These are phyloP conservation scores for Zygoascus ofunaensis DNA, from an alignment of 805 yeast species.

Conservation along the genomic window DNA sequence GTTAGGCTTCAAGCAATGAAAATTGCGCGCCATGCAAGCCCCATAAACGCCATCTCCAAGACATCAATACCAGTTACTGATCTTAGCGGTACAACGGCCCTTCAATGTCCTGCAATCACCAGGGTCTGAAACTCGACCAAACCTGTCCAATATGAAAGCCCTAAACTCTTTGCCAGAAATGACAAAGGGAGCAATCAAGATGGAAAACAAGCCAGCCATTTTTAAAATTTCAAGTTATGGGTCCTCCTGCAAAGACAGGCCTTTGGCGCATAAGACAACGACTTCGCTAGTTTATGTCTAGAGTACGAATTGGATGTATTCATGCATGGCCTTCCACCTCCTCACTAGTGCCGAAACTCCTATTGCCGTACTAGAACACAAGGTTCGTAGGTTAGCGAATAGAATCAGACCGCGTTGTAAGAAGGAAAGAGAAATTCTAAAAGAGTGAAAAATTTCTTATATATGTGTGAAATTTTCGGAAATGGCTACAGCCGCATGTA, in stretches of 20 bases:
- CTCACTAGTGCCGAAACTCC: conserved; percentile 27
- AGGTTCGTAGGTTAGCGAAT: conserved; percentile 12
- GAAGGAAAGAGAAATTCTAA: conserved; percentile 8
- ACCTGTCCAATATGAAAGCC: not conserved
- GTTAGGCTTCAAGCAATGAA: conserved; percentile 21
- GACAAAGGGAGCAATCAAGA: not conserved
- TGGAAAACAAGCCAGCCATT: not conserved
- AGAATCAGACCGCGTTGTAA: not conserved
- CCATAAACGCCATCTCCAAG: no score
- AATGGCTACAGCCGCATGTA: not conserved
- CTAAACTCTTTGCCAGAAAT: not conserved
- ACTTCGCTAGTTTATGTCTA: not conserved
- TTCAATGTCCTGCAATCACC: not conserved
- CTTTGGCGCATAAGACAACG: not conserved
- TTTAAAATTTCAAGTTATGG: not conserved
- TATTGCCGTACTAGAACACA: conserved; percentile 1
- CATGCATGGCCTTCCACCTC: conserved; percentile 22
- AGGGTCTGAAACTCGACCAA: not conserved
- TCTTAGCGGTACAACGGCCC: not conserved
- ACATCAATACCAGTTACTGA: not conserved
- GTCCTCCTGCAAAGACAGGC: not conserved
- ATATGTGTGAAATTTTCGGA: conserved; percentile 4
- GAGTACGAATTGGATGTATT: not conserved
- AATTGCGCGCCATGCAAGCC: not conserved
- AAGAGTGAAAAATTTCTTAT: not conserved